Evolutionary conservation across 2,329 filamentous ascomycete genomes (phyloP), one percentile per base, ranked within the genome.

Genomic region (Colletotrichum sp.): DNA sequence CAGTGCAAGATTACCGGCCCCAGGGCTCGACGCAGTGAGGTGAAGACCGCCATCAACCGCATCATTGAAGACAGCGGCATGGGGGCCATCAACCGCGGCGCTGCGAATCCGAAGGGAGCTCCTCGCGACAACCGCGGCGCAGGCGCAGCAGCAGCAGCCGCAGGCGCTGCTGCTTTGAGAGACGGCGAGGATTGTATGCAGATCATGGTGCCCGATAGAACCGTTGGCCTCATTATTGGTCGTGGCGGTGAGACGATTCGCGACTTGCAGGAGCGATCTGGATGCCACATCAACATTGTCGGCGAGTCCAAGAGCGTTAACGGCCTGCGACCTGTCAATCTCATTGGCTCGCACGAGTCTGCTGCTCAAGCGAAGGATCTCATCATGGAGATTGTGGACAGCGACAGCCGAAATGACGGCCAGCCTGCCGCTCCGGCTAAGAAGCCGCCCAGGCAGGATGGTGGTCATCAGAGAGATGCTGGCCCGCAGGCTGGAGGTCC

Each of bases 251-350:
- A 98, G 86, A 98, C 96, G 2, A 98, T 98, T 81, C 93, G 95
- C 81, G 96, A 98, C 83, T 89, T 98, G 28, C 96, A 98, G 86
- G 96, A 98, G 84, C 91, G 95, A 77, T 97, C 95, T 80, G 95
- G 95, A n/a, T 98, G 96, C 84, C 96, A 98, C 84, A 95, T 98
- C 84, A 98, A 98, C 84, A 98, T 98, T 81, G 95, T 98, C 55
- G 95, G 95, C 80, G 96, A 98, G 86, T 95, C 95, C 79, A 98
- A 98, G 89, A 98, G 95, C 82, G 91, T 98, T 79, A 98, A 98
- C 82, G 96, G 96, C 60, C 89, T 98, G 77, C 93, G 96, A 67
- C 96, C 96, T 32, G 95, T 98, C 78, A 98, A 98, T 83, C 89
- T 98, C 65, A 98, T 98, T 79, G 96, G 96, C 75, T 93, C 93